These are phyloP conservation scores for Camellia granthamiana DNA, from an alignment of 148 eudicot species.

Conservation along the genomic window DNA sequence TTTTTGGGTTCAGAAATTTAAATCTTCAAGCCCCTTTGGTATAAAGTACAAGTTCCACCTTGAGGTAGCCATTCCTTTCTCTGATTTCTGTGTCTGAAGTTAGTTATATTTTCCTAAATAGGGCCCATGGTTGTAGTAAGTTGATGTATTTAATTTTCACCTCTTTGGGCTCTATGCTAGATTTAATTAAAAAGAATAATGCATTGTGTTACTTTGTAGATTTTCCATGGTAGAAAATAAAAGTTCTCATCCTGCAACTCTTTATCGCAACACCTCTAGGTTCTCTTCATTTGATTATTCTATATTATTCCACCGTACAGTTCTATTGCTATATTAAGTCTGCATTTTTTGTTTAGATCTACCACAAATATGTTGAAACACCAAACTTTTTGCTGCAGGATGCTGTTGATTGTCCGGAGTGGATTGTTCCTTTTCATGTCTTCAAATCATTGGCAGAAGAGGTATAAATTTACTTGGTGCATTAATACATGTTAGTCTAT, in stretches of 20 bases:
- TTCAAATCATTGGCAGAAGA: no score
- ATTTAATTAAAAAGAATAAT: background rate
- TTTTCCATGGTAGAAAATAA: no score
- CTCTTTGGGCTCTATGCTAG: background rate
- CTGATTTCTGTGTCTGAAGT: background rate
- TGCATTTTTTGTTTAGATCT: background rate
- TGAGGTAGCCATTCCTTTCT: constrained; percentile 53
- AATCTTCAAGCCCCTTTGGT: constrained; percentile 88
- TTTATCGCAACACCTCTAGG: background rate
- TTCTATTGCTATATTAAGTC: background rate
- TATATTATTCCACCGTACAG: background rate
- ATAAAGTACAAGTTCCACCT: constrained; percentile 90
- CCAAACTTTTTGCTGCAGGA: no score
- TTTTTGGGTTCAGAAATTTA: constrained; percentile 63
- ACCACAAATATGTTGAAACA: no score
- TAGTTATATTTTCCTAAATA: constrained; percentile 5
- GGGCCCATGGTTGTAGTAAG: background rate
- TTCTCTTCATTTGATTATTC: background rate
- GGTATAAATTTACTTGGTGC: background rate
- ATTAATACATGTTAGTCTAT: background rate
- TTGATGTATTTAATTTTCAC: background rate
- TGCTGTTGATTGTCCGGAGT: no score
- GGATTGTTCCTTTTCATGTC: no score
- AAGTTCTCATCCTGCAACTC: no score
- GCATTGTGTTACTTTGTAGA: background rate